phyloP scores from a whole-genome alignment of 2,329 filamentous ascomycete genomes.

The Periconia digitata region DNA sequence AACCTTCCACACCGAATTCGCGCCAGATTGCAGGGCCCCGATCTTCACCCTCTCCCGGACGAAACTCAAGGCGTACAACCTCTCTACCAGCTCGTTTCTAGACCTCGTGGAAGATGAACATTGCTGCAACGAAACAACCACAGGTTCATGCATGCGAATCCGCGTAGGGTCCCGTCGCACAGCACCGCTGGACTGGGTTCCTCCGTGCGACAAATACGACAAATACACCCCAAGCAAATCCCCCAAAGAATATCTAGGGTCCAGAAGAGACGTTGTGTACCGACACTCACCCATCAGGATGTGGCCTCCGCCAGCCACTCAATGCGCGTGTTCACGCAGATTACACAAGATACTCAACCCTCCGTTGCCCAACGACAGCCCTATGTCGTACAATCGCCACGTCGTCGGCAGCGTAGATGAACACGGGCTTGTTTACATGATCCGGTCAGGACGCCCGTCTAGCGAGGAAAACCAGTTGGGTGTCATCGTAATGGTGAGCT shows the following conservation, averaged over 20 bases:
- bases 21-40: conserved; percentile 47
- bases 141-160: conserved; percentile 50
- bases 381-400: conserved; percentile 7
- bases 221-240: conserved; percentile 8
- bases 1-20: conserved; percentile 51
- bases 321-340: conserved; percentile 28
- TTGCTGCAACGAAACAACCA: conserved; percentile 34
- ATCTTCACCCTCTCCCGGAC: conserved; percentile 57
- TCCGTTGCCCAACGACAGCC: conserved; percentile 9
- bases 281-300: conserved; percentile 31
- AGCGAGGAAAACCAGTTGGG: conserved; percentile 23
- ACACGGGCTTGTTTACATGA: conserved; percentile 38
- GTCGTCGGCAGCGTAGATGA: conserved; percentile 36
- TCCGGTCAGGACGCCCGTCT: conserved; percentile 26
- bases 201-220: too few species aligned
- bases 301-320: conserved; percentile 36
- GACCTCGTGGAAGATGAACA: conserved; percentile 60
- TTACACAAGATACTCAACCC: conserved; percentile 40
- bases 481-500: conserved; percentile 36
- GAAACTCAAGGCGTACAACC: conserved; percentile 58
- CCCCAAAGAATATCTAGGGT: not conserved
- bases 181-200: conserved; percentile 24
- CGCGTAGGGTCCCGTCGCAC: conserved; percentile 51
- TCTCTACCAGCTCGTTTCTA: conserved; percentile 57
- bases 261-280: conserved; percentile 23